These are phyloP conservation scores for Ganoderma sp. DNA, from an alignment of 1,284 basidiomycete species.

Conservation along the genomic window DNA sequence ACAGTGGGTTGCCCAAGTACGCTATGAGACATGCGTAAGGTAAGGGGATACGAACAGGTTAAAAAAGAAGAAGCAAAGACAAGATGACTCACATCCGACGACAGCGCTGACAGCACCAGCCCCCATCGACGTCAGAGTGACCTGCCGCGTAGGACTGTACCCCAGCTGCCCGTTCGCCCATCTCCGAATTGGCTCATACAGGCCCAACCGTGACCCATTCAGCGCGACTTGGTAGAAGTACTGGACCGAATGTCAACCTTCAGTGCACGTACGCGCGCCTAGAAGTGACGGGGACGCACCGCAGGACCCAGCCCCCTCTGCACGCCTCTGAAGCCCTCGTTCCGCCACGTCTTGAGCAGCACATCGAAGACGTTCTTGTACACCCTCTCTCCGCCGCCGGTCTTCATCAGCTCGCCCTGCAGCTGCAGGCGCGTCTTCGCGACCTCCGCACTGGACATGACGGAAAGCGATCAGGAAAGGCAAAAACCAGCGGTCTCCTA, in stretches of 20 bases:
- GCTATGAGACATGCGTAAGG: slow-evolving; percentile 14
- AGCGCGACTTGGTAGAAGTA: neutral
- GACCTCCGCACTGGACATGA: neutral
- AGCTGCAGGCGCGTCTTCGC: neutral
- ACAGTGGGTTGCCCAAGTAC: slow-evolving; percentile 89
- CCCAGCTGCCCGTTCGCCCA: neutral
- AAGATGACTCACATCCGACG: neutral
- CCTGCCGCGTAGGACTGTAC: neutral
- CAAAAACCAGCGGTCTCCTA: too few relatives aligned
- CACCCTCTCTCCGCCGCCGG: slow-evolving; percentile 66
- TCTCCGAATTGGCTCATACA: neutral
- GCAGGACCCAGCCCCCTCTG: slow-evolving; percentile 91
- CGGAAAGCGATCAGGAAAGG: too few relatives aligned
- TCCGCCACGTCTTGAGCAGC: slow-evolving; percentile 87
- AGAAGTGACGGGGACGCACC: slow-evolving; percentile 56
- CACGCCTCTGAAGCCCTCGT: slow-evolving; percentile 89
- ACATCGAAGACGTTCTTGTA: slow-evolving; percentile 91
- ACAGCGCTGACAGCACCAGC: neutral
- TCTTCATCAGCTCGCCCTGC: neutral
- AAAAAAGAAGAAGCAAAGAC: neutral
- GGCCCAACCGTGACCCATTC: neutral
- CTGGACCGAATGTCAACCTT: neutral
- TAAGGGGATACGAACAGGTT: neutral
- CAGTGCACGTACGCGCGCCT: too few relatives aligned
- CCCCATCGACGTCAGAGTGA: neutral